These are phyloP conservation scores for Gossypium gossypioides DNA, from an alignment of 441 rosid genomes.

Conservation along the genomic window DNA sequence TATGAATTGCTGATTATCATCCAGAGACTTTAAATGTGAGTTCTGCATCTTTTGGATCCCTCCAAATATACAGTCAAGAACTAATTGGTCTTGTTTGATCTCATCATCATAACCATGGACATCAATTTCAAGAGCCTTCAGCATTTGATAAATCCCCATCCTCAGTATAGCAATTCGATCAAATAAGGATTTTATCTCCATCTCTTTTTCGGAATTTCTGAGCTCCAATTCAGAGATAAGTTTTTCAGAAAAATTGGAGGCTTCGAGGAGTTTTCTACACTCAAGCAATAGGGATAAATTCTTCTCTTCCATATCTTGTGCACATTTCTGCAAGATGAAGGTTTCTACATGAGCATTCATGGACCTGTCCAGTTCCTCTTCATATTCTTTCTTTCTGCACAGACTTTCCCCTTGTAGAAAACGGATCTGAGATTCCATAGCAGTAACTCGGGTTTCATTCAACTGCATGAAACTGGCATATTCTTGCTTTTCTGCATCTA, in stretches of 20 bases:
- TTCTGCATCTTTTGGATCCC: conserved; percentile 47
- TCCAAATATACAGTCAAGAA: conserved; percentile 28
- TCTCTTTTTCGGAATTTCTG: conserved; percentile 41
- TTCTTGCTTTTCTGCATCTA: conserved; percentile 45
- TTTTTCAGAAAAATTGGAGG: conserved; percentile 47
- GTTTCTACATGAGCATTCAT: conserved; percentile 47
- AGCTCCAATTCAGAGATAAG: conserved; percentile 45
- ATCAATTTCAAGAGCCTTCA: conserved; percentile 39
- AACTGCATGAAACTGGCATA: conserved; percentile 33
- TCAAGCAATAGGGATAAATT: conserved; percentile 43
- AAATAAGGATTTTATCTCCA: conserved; percentile 41
- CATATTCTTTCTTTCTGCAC: conserved; percentile 44
- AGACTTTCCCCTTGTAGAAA: conserved; percentile 46
- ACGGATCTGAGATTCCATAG: conserved; percentile 43
- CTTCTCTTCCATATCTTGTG: conserved; percentile 54
- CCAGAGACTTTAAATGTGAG: conserved; percentile 33
- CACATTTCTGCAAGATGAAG: conserved; percentile 54
- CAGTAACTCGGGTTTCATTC: conserved; percentile 33
- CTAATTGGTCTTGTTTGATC: conserved; percentile 33
- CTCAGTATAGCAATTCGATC: conserved; percentile 42
- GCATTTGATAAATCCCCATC: conserved; percentile 40
- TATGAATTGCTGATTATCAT: conserved; percentile 45
- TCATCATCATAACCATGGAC: conserved; percentile 28
- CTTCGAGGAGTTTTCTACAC: conserved; percentile 43
- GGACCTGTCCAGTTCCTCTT: conserved; percentile 52